Base-by-base conservation (phyloP, 2,329 filamentous ascomycete species). In the Ophiocordyceps robertsii region DNA sequence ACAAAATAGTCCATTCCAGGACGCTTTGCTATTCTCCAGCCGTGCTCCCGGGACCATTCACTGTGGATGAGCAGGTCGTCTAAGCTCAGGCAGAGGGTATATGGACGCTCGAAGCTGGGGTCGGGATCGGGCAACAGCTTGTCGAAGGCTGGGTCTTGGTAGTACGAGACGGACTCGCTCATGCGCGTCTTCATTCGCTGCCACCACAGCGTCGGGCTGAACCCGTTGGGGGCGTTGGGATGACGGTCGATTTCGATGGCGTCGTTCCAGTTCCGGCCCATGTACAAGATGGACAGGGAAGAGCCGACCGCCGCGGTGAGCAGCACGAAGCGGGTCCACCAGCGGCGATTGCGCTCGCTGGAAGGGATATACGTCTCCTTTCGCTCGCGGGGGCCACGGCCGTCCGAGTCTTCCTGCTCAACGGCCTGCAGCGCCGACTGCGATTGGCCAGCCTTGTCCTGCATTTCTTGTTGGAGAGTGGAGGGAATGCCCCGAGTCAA, bases 1-100 rank as follows among this genome's bases (percentile, higher is more conserved):
- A 98, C 68, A 68, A 98, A 98, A 68, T 98, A 98, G 66, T 98
- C 92, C 47, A 93, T 77, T 38, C 92, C 92, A 31, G 92, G 92
- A 40, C 92, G 78, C 69, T 98, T 98, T 27, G 92, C 92, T 47
- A 93, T 75, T 51, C 90, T 80, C 88, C 92, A 98, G 45, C 92
- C 92, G 57, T 95, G 84, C 60, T 96, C 86, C 44, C 90, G 78
- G 21, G 80, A 77, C 92, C 92, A 98, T 60, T 95, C 87, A 57
- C 85, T 94, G 66, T 95, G 90, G 29, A 98, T 79, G 42, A 98
- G 74, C 54, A 98, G 74, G 61, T 98, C 90, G 60, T 98, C 92
- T 55, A 98, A 67, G 59, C 85, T 92, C 53, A 98, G 70, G 29
- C 94, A 90, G 29, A 98, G 72, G 0, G 92, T 96, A 63, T 95